These are phyloP conservation scores for Tolypocladium endophyticum DNA, from an alignment of 2,329 filamentous ascomycete genomes.

Conservation along the genomic window DNA sequence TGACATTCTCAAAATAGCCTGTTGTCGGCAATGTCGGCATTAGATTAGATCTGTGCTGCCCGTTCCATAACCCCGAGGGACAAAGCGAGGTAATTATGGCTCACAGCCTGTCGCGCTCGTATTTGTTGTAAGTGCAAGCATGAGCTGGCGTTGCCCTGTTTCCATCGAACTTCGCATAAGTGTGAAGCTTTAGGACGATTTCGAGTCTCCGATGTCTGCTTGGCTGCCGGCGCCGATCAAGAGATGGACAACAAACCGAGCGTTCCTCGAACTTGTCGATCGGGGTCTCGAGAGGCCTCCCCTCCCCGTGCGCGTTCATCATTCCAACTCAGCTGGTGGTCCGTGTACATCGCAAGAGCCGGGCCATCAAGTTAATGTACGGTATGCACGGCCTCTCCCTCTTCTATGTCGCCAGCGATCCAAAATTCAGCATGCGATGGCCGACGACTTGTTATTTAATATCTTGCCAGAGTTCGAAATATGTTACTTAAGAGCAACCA, in stretches of 20 bases:
- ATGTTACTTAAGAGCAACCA: neutral
- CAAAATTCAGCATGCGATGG: neutral
- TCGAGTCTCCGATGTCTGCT: neutral
- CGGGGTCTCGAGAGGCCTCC: neutral
- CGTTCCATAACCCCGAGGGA: neutral
- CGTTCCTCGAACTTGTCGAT: neutral
- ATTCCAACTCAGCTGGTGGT: neutral
- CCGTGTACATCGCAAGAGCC: neutral
- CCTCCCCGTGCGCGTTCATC: neutral
- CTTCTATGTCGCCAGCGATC: neutral
- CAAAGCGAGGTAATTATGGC: neutral
- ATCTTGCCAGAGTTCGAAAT: no score
- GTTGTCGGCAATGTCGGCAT: neutral
- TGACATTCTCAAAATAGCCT: neutral
- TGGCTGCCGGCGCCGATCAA: neutral
- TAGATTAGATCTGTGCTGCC: neutral
- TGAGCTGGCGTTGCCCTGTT: neutral
- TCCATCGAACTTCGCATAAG: neutral
- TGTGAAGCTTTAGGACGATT: no score
- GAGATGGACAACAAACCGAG: neutral
- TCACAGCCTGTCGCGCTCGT: neutral
- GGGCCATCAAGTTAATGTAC: neutral
- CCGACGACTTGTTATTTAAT: neutral
- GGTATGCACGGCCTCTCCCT: neutral
- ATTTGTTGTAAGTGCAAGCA: neutral